Evolutionary conservation across 2,329 filamentous ascomycete species (phyloP).

Genomic region (Alternaria panax): DNA sequence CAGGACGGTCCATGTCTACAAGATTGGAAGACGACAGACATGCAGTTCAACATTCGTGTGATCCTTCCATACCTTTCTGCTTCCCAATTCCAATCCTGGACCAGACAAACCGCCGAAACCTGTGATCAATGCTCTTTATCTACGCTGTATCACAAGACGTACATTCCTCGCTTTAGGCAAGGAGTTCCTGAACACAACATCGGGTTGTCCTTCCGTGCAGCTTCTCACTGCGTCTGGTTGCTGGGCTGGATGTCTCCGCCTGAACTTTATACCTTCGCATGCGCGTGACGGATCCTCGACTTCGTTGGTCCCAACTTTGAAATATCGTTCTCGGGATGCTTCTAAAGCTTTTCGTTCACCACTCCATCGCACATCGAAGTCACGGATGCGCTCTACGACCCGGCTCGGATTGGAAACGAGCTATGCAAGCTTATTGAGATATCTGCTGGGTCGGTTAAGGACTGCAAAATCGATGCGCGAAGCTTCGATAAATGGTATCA

Average conservation of each 20-base stretch:
- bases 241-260: slow-evolving; percentile 24
- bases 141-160: slow-evolving; percentile 14
- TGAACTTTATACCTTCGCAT: slow-evolving; percentile 4
- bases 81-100: slow-evolving; percentile 21
- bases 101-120: slow-evolving; percentile 9
- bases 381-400: not conserved
- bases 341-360: not conserved
- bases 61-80: slow-evolving; percentile 17
- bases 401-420: not conserved
- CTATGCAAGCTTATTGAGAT: slow-evolving; percentile 22
- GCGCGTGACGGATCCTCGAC: not conserved
- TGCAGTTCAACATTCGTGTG: slow-evolving; percentile 6
- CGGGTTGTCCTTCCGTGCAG: slow-evolving; percentile 10
- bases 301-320: not conserved
- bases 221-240: slow-evolving; percentile 5
- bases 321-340: not conserved
- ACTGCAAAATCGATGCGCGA: slow-evolving; percentile 18
- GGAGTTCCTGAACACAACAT: slow-evolving; percentile 6
- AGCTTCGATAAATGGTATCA: slow-evolving; percentile 23
- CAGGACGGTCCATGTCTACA: slow-evolving; percentile 12
- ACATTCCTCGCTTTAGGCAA: slow-evolving; percentile 14
- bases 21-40: not conserved
- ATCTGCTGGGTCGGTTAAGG: slow-evolving; percentile 19
- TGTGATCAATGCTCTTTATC: slow-evolving; percentile 14
- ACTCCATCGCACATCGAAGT: not conserved